Percentiles rank a stretch among this genome's conserved stretches.
Evolutionary conservation across 495 filamentous ascomycete species (phyloP).

Genomic region (Bathelium albidoporum): DNA sequence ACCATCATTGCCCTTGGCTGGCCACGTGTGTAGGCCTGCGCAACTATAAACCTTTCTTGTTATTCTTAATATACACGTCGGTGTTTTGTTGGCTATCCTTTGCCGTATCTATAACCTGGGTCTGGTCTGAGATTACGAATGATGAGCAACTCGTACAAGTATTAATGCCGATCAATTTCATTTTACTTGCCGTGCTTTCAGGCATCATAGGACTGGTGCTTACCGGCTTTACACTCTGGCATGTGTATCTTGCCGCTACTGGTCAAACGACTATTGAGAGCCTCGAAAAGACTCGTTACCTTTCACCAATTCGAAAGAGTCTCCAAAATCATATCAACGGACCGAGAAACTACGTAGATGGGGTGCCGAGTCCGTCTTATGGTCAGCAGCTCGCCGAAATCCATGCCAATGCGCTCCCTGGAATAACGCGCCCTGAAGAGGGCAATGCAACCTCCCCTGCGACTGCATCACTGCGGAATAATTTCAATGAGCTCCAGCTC

Average conservation of each 20-base stretch:
- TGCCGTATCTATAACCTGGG: conserved; percentile 58
- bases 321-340: conserved; percentile 48
- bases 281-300: conserved; percentile 86
- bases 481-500: conserved; percentile 64
- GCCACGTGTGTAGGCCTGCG: conserved; percentile 87
- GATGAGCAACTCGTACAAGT: conserved; percentile 40
- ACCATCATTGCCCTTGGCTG: conserved; percentile 97
- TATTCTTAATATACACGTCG: conserved; percentile 87
- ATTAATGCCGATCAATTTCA: conserved; percentile 80
- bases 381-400: conserved; percentile 68
- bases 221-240: conserved; percentile 84
- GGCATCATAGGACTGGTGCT: conserved; percentile 88
- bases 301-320: conserved; percentile 61
- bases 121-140: conserved; percentile 67
- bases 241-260: conserved; percentile 66
- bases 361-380: conserved; percentile 35
- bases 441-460: conserved; percentile 49
- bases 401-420: conserved; percentile 73
- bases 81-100: conserved; percentile 80
- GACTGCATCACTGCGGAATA: conserved; percentile 41
- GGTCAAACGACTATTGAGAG: conserved; percentile 92
- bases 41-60: conserved; percentile 91
- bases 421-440: conserved; percentile 68
- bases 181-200: conserved; percentile 71
- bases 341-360: conserved; percentile 33